These are phyloP conservation scores for Debaryomycetaceae sp. DNA, from an alignment of 1,139 yeast species.

Conservation along the genomic window DNA sequence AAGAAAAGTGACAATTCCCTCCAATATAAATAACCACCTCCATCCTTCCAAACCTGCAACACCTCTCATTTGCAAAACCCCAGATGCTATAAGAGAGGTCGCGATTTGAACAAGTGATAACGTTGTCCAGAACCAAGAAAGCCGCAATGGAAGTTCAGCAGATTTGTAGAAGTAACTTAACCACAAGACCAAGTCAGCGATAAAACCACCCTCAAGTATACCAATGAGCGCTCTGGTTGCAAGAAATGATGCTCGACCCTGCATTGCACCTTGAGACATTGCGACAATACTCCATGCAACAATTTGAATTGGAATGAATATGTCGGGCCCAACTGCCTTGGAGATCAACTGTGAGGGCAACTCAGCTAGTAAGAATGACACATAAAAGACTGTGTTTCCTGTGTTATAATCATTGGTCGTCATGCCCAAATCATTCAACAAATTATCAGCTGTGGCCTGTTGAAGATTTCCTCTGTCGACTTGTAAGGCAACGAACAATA, in stretches of 20 bases:
- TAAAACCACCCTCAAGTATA: slow-evolving; percentile 28
- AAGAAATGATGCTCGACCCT: slow-evolving; percentile 21
- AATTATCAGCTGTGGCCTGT: slow-evolving; percentile 28
- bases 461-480: slow-evolving; percentile 27
- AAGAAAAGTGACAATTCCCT: slow-evolving; percentile 27
- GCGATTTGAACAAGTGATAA: slow-evolving; percentile 19
- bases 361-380: slow-evolving; percentile 28
- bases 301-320: slow-evolving; percentile 31
- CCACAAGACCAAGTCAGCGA: slow-evolving; percentile 28
- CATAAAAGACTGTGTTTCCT: slow-evolving; percentile 28
- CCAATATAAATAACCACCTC: slow-evolving; percentile 37
- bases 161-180: slow-evolving; percentile 25
- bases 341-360: slow-evolving; percentile 32
- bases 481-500: slow-evolving; percentile 30
- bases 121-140: slow-evolving; percentile 20
- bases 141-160: slow-evolving; percentile 23
- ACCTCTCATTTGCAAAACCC: slow-evolving; percentile 9
- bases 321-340: slow-evolving; percentile 30
- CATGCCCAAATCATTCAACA: slow-evolving; percentile 23
- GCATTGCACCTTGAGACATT: slow-evolving; percentile 23
- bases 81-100: slow-evolving; percentile 16
- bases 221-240: slow-evolving; percentile 27
- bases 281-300: slow-evolving; percentile 30
- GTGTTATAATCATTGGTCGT: slow-evolving; percentile 28
- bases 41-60: slow-evolving; percentile 15